Evolutionary conservation across 1,139 yeast species (phyloP), one percentile per base, ranked within the genome.

Genomic region (Taphrina deformans): DNA sequence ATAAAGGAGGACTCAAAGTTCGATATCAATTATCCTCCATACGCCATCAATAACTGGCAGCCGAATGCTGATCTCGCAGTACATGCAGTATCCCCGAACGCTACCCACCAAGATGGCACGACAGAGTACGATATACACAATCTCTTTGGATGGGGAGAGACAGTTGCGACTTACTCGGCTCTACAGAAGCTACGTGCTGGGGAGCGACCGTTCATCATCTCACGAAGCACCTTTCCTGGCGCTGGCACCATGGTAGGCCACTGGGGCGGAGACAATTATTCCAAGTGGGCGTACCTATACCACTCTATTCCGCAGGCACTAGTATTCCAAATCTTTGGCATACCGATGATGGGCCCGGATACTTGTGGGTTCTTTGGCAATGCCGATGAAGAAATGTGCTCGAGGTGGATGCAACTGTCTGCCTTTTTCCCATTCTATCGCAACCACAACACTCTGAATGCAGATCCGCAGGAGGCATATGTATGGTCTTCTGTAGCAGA

Each of bases 241-340:
- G 88, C 96, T 5, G 98, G 93, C 75, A 81, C 90, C 70, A 80
- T 92, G 0, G 86, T 93, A 0, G 96, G 97, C 0, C 87, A 88
- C 85, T 93, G 98, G 99, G 89, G 96, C 0, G 99, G 99, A 46
- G 99, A 93, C 75, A 92, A 91, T 75, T 86, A 83, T 83, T 88
- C 97, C 9, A 85, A 82, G 71, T 93, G 98, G 98, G 92, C 86
- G 69, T 87, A 89, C 71, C 79, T 93, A 69, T 80, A 82, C 70
- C 80, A 84, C 9, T 88, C 97, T 0, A 82, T 91, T 48, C 97
- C 98, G 6, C 91, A 90, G 96, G 77, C 89, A 18, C 78, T 93
- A 66, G 87, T 95, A 1, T 83, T 86, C 68, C 91, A 91, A 59
- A 78, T 89, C 46, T 88, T 84, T 1, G 96, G 96, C 4, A 86